Conservation (phyloP, 1,284 basidiomycete genomes). For the Sporisorium exsertum region DNA sequence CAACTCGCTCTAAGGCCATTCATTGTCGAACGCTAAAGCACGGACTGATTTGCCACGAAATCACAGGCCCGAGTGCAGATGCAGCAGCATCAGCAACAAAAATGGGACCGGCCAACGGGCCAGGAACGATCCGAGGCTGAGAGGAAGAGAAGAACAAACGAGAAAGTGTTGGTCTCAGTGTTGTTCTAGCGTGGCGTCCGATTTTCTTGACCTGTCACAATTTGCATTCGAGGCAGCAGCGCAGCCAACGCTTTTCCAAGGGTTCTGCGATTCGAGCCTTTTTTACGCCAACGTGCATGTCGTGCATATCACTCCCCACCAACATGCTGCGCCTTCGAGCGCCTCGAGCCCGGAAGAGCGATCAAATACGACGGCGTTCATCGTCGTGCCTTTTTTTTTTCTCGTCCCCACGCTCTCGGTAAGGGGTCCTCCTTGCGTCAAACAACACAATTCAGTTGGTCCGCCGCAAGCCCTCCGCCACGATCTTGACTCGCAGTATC, state of each 20-base stretch:
- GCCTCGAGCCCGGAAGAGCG: too few species aligned
- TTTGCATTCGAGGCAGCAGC: neutral
- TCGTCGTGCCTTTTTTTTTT: neutral
- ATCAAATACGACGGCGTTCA: neutral
- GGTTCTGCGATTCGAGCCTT: neutral
- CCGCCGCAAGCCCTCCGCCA: neutral
- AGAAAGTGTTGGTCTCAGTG: slow-evolving; percentile 38
- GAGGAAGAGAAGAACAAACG: neutral
- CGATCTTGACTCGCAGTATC: neutral
- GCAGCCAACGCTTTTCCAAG: neutral
- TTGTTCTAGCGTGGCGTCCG: slow-evolving; percentile 13
- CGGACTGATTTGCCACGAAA: neutral
- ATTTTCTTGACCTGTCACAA: slow-evolving; percentile 16
- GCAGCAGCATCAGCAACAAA: neutral
- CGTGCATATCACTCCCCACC: slow-evolving; percentile 3
- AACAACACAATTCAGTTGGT: neutral
- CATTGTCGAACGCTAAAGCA: neutral
- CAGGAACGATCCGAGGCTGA: neutral
- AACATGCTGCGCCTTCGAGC: neutral
- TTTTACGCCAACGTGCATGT: slow-evolving; percentile 36
- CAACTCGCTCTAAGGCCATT: too few species aligned
- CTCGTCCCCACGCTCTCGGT: slow-evolving; percentile 23
- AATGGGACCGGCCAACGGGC: neutral
- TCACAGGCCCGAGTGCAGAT: neutral
- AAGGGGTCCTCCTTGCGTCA: slow-evolving; percentile 29